Percentiles rank a stretch among this genome's conserved stretches.
Evolutionary conservation across 1,284 basidiomycete species (phyloP).

Genomic region (Lentinus polychrous): DNA sequence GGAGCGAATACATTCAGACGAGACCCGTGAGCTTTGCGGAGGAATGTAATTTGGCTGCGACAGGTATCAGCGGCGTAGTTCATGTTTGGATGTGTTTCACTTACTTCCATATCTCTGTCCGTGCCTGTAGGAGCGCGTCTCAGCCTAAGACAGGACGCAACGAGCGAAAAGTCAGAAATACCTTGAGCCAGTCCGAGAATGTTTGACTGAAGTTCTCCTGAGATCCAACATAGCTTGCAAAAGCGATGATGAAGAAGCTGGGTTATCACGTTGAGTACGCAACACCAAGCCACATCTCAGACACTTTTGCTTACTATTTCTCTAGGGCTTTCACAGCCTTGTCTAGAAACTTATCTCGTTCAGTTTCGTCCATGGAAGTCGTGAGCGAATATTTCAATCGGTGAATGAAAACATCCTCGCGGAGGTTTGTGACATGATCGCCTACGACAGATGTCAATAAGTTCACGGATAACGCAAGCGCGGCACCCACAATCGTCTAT

Average conservation of each 20-base stretch:
- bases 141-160: neutral
- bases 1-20: constrained; percentile 85
- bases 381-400: constrained; percentile 83
- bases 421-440: constrained; percentile 84
- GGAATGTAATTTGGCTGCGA: constrained; percentile 74
- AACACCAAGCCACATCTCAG: neutral
- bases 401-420: constrained; percentile 82
- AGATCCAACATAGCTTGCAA: constrained; percentile 85
- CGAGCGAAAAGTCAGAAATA: constrained; percentile 24
- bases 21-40: constrained; percentile 74
- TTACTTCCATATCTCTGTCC: constrained; percentile 93
- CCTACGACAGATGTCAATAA: constrained; percentile 29
- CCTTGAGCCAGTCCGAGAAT: constrained; percentile 87
- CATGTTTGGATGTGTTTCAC: constrained; percentile 20
- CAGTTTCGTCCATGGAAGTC: constrained; percentile 54
- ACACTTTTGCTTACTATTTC: constrained; percentile 56
- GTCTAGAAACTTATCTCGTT: constrained; percentile 48
- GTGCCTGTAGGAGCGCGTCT: constrained; percentile 38
- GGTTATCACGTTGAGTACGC: neutral
- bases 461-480: neutral
- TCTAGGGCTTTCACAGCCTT: constrained; percentile 69
- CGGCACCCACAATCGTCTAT: constrained; percentile 69
- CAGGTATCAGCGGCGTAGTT: constrained; percentile 1
- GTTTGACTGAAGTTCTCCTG: constrained; percentile 59
- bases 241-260: constrained; percentile 93